Evolutionary conservation across 2,329 filamentous ascomycete genomes (phyloP).

Genomic region (Fusarium zealandicum): DNA sequence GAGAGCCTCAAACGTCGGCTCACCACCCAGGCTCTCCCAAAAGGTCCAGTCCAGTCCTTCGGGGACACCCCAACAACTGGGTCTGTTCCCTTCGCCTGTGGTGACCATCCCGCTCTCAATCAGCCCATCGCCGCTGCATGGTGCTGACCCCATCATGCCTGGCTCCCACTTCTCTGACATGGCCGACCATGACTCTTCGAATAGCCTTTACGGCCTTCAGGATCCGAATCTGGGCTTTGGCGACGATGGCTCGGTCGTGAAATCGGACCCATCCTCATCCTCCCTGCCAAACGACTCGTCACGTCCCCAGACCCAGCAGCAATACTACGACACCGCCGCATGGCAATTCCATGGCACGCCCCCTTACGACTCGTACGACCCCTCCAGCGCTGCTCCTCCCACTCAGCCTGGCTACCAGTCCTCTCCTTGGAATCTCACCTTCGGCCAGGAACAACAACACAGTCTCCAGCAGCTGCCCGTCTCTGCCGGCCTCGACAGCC

Average conservation of each 20-base stretch:
- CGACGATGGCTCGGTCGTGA: conserved; percentile 46
- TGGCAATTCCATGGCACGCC: conserved; percentile 60
- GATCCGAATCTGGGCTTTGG: conserved; percentile 51
- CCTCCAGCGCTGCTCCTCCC: conserved; percentile 47
- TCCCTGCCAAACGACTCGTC: conserved; percentile 45
- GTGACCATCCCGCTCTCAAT: conserved; percentile 37
- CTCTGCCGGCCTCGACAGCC: conserved; percentile 44
- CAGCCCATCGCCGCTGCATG: conserved; percentile 43
- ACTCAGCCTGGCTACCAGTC: conserved; percentile 45
- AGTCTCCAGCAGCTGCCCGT: conserved; percentile 46
- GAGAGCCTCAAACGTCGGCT: conserved; percentile 20
- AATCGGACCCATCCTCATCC: conserved; percentile 43
- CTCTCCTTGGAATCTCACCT: conserved; percentile 47
- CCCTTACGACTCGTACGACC: conserved; percentile 56
- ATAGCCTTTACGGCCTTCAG: conserved; percentile 55
- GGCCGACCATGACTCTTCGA: conserved; percentile 51
- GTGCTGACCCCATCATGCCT: conserved; percentile 40
- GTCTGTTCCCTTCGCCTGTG: conserved; percentile 17
- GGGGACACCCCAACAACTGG: conserved; percentile 33
- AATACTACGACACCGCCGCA: conserved; percentile 49
- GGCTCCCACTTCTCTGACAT: conserved; percentile 45
- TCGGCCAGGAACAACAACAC: conserved; percentile 41
- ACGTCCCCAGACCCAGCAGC: conserved; percentile 45
- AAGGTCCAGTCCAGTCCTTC: conserved; percentile 27
- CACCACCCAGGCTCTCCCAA: conserved; percentile 31